These are phyloP conservation scores for Boechera divaricarpa DNA, from an alignment of 345 rosid genomes.

Conservation along the genomic window DNA sequence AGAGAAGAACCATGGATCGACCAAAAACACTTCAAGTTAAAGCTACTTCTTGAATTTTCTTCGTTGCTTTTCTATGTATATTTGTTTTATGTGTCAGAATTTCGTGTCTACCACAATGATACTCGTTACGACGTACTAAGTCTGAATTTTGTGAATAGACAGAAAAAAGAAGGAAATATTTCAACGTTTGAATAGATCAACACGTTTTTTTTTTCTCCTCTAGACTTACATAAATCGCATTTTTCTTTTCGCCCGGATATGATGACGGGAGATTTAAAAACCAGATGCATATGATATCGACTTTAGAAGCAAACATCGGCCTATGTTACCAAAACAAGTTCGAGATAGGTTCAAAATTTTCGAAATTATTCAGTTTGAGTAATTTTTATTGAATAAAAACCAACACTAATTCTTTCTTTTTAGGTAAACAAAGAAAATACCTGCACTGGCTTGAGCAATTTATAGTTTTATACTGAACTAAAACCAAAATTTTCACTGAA, in stretches of 20 bases:
- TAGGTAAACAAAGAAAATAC: no score
- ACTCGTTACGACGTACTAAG: conserved; percentile 11
- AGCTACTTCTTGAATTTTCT: conserved; percentile 3
- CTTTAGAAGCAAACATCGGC: neutral
- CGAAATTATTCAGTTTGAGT: neutral
- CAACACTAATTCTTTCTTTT: neutral
- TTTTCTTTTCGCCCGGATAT: neutral
- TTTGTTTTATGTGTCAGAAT: neutral
- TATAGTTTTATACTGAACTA: no score
- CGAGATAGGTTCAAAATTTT: neutral
- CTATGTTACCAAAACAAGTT: no score
- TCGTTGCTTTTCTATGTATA: neutral
- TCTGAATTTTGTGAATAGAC: conserved; percentile 13
- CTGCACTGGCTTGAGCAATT: neutral
- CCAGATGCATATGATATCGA: neutral
- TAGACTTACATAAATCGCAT: neutral
- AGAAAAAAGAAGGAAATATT: neutral
- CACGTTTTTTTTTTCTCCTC: neutral
- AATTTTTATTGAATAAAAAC: neutral
- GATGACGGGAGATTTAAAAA: neutral
- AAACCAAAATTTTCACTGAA: neutral
- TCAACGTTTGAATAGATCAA: conserved; percentile 6
- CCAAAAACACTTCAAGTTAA: conserved; percentile 68
- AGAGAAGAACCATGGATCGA: conserved; percentile 74
- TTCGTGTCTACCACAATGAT: neutral